Conservation (phyloP, 1,139 yeast genomes). For the Saccharomyces hybrid region DNA sequence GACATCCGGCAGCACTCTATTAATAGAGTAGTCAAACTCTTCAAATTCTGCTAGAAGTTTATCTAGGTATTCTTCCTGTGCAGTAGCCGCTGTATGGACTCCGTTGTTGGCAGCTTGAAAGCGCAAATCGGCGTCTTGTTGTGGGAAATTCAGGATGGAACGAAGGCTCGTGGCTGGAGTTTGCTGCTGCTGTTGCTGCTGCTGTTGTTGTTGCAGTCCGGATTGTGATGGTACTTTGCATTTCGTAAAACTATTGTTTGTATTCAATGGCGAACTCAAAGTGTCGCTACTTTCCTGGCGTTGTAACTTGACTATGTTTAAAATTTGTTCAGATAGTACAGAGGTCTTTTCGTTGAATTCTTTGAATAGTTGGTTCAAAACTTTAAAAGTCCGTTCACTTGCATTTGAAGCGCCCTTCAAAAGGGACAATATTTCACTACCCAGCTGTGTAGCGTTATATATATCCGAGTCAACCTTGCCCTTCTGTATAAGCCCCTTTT, state of each 20-base stretch:
- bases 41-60: not conserved
- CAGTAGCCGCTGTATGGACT: not conserved
- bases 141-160: not conserved
- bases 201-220: not conserved
- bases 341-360: conserved; percentile 20
- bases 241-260: not conserved
- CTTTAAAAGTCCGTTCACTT: conserved; percentile 65
- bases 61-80: not conserved
- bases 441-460: conserved; percentile 60
- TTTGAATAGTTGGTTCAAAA: conserved; percentile 68
- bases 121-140: not conserved
- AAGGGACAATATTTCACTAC: conserved; percentile 57
- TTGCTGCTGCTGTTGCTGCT: not conserved
- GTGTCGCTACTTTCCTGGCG: not conserved
- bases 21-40: not conserved
- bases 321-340: conserved; percentile 8
- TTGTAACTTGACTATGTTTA: not conserved
- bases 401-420: conserved; percentile 64
- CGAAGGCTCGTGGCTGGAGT: not conserved
- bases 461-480: conserved; percentile 54
- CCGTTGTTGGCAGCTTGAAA: not conserved
- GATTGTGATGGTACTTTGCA: not conserved
- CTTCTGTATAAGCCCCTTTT: conserved; percentile 39
- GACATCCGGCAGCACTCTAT: not conserved
- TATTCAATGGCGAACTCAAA: not conserved